Evolutionary conservation across 768 basidiomycete genomes (phyloP).

Genomic region (Calocera viscosa): DNA sequence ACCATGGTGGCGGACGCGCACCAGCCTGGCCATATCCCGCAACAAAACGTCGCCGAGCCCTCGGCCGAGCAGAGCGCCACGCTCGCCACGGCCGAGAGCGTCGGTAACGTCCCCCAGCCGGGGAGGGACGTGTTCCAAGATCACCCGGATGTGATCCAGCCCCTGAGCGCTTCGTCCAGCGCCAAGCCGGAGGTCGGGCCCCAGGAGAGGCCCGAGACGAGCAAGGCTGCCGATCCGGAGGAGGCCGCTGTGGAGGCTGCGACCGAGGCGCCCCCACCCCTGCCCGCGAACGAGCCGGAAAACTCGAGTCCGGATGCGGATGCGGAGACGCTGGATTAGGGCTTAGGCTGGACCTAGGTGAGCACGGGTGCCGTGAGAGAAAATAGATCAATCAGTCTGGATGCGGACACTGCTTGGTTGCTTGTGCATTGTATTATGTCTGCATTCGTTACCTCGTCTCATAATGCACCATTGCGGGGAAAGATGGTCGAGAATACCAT

Average conservation of each 20-base stretch:
- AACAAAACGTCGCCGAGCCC: neutral
- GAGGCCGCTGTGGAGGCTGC: neutral
- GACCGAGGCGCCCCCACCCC: neutral
- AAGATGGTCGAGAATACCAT: too few species aligned
- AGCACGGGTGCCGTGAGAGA: neutral
- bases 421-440: neutral
- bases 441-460: neutral
- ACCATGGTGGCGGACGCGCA: neutral
- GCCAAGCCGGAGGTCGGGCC: neutral
- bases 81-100: neutral
- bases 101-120: neutral
- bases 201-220: neutral
- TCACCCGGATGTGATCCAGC: conserved; percentile 5
- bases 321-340: neutral
- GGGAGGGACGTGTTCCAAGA: conserved; percentile 7
- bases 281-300: conserved; percentile 4
- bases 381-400: neutral
- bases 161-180: neutral
- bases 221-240: neutral
- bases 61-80: neutral
- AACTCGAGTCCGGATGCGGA: conserved; percentile 2
- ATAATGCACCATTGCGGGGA: neutral
- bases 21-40: neutral
- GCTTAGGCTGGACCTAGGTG: neutral
- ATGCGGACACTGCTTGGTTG: neutral